Percentiles rank a stretch among this genome's conserved stretches.
phyloP scores from a whole-genome alignment of 1,284 basidiomycete species.

The Austroboletus novae-zelandiae region DNA sequence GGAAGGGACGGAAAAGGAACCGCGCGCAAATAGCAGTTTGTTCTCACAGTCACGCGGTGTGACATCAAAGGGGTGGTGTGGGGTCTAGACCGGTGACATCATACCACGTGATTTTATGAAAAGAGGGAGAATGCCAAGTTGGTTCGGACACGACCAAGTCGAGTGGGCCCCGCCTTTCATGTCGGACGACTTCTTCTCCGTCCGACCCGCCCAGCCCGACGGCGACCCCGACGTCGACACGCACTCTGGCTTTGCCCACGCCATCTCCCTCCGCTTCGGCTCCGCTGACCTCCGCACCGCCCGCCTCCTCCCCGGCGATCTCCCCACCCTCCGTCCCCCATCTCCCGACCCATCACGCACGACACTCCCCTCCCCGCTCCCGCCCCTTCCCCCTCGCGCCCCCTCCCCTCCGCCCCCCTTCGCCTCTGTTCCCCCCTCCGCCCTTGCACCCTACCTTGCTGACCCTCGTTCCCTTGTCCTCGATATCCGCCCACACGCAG shows the following conservation, averaged over 20 bases:
- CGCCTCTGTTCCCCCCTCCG: slow-evolving; percentile 32
- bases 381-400: slow-evolving; percentile 1
- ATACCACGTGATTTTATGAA: slow-evolving; percentile 27
- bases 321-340: slow-evolving; percentile 5
- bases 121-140: background rate
- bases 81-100: slow-evolving; percentile 32
- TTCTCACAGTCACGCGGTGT: slow-evolving; percentile 26
- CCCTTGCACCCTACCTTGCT: slow-evolving; percentile 33
- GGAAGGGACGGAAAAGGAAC: background rate
- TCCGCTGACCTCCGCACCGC: slow-evolving; percentile 32
- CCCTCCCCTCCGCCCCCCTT: slow-evolving; percentile 23
- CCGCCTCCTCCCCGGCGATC: slow-evolving; percentile 29
- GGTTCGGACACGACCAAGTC: background rate
- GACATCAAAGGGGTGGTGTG: slow-evolving; percentile 26
- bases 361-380: background rate
- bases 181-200: slow-evolving; percentile 32
- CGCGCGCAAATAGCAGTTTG: background rate
- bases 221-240: background rate
- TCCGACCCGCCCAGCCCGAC: slow-evolving; percentile 5
- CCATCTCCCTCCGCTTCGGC: slow-evolving; percentile 36
- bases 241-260: slow-evolving; percentile 38
- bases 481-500: slow-evolving; percentile 85
- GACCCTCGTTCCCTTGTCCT: slow-evolving; percentile 54
- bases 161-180: slow-evolving; percentile 7
- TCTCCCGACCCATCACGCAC: background rate